A percentile compares a stretch with the other conserved stretches of the same genome.
Conservation (phyloP, 345 rosid species). For the Salix suchowensis region DNA sequence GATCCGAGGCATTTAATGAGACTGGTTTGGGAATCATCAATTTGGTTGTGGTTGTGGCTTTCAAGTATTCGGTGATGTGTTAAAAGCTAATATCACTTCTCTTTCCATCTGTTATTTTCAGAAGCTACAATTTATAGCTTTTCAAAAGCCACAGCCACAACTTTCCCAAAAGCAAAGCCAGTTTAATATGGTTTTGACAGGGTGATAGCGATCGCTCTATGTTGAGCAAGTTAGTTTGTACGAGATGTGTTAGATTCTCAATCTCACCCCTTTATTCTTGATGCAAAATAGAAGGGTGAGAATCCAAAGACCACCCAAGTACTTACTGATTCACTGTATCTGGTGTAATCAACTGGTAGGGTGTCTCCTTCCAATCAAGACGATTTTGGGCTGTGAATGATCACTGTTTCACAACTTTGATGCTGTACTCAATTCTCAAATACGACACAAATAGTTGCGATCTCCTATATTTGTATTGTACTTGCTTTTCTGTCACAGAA, state of each 20-base stretch:
- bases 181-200: neutral
- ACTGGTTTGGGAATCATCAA: no score
- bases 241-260: neutral
- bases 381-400: neutral
- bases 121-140: no score
- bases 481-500: neutral
- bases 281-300: neutral
- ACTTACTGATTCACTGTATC: neutral
- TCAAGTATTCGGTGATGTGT: no score
- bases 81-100: no score
- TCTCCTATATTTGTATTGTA: neutral
- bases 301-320: neutral
- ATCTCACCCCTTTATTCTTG: neutral
- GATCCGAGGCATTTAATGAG: neutral
- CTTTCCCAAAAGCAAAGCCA: neutral
- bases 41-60: no score
- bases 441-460: neutral
- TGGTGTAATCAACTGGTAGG: neutral
- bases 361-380: neutral
- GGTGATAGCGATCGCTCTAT: neutral
- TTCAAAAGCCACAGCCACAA: no score
- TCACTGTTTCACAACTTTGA: neutral
- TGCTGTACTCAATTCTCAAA: neutral
- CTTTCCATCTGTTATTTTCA: no score
- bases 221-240: neutral